phyloP scores from a whole-genome alignment of 805 yeast genomes.

The Tetrapisispora namnaoensis region DNA sequence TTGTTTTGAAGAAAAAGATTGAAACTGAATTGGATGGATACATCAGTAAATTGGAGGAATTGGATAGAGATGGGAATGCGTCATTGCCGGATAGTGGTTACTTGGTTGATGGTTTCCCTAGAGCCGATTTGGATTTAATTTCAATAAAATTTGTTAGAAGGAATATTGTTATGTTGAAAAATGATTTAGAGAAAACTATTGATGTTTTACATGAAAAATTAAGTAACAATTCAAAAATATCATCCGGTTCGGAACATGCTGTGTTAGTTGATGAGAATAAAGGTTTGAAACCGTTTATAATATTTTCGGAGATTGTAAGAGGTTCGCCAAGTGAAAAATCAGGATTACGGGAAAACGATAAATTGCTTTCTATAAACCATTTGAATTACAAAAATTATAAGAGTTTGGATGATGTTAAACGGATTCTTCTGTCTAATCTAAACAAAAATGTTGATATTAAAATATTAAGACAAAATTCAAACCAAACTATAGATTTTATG shows the following conservation, averaged over 20 bases:
- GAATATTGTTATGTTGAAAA: constrained; percentile 55
- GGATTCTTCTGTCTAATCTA: constrained; percentile 34
- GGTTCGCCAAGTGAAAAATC: constrained; percentile 48
- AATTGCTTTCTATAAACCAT: constrained; percentile 42
- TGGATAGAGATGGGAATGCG: background rate
- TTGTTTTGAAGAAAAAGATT: background rate
- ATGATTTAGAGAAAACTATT: constrained; percentile 51
- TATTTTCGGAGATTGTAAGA: constrained; percentile 38
- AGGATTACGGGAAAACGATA: constrained; percentile 50
- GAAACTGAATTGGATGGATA: background rate
- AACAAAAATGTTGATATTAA: constrained; percentile 21
- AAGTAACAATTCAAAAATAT: constrained; percentile 27
- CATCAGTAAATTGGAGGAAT: background rate
- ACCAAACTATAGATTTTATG: constrained; percentile 18
- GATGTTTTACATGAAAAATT: constrained; percentile 39
- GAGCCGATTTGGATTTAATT: constrained; percentile 74
- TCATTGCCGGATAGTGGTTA: background rate
- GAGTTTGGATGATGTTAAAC: constrained; percentile 37
- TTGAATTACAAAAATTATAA: constrained; percentile 49
- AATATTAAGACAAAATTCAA: constrained; percentile 22
- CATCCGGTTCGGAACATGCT: background rate
- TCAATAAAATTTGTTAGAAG: constrained; percentile 53
- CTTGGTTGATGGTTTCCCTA: constrained; percentile 60
- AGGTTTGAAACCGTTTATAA: constrained; percentile 42
- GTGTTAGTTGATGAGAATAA: background rate